A percentile compares a stretch with the other conserved stretches of the same genome.
Evolutionary conservation across 73 alveolate species (phyloP).

Genomic region (Blepharisma japonicum): DNA sequence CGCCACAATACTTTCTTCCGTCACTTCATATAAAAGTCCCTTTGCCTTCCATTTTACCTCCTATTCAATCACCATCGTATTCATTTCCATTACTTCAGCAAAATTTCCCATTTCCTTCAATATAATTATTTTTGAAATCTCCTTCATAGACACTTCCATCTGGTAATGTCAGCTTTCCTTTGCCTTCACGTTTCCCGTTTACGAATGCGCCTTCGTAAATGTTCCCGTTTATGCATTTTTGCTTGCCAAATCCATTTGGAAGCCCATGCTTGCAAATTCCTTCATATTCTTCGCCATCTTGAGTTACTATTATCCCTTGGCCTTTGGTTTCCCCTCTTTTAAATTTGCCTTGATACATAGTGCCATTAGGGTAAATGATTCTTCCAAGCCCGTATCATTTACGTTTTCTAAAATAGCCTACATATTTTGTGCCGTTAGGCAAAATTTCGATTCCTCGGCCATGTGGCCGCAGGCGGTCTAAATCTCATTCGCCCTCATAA

Average conservation of each 20-base stretch:
- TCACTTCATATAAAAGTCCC: constrained; percentile 57
- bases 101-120: constrained; percentile 71
- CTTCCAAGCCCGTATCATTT: constrained; percentile 57
- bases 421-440: constrained; percentile 43
- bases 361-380: constrained; percentile 52
- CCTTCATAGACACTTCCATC: constrained; percentile 61
- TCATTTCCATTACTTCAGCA: constrained; percentile 79
- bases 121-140: constrained; percentile 55
- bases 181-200: constrained; percentile 55
- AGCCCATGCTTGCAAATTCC: constrained; percentile 25
- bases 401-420: constrained; percentile 49
- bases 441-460: constrained; percentile 36
- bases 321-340: constrained; percentile 55
- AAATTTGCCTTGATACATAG: constrained; percentile 57
- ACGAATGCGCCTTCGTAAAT: constrained; percentile 54
- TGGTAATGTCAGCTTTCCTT: constrained; percentile 52
- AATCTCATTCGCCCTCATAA: too few species aligned
- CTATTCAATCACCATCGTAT: constrained; percentile 70
- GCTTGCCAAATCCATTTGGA: constrained; percentile 35
- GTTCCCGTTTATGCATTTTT: constrained; percentile 41
- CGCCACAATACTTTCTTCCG: constrained; percentile 60
- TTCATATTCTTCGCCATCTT: constrained; percentile 30
- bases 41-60: constrained; percentile 54
- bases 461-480: constrained; percentile 11
- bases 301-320: constrained; percentile 36